Evolutionary conservation across 2,329 filamentous ascomycete genomes (phyloP), one percentile per base, ranked within the genome.

Genomic region (Sordariomycetes sp.): DNA sequence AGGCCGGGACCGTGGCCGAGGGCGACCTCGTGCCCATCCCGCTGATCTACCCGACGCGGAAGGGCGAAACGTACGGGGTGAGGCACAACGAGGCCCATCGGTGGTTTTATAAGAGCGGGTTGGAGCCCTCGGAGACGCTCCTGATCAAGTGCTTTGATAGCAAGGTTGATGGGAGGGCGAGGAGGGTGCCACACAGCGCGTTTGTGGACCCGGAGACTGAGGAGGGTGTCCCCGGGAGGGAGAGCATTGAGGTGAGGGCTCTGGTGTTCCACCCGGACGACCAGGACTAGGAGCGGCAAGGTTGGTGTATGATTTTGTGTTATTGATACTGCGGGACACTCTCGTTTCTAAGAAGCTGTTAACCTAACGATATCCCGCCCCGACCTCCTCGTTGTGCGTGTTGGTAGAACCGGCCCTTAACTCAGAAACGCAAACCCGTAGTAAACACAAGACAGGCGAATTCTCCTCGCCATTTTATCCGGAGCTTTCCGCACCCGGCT

Each of bases 111-210:
- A 72, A 78, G 60, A 72, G 72, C 54, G 72, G 71, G 1, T 75
- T 83, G 64, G 73, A 70, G 0, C 79, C 80, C 0, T 71, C 78
- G 3, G 75, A 86, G 69, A 77, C 80, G 3, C 71, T 81, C 3
- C 64, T 86, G 51, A 81, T 86, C 68, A 86, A 85, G 67, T 83
- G 80, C 64, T 85, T 79, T 64, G 83, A 86, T 66, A 79, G 72
- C 28, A 79, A 81, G 72, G 71, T 71, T 25, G 79, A 82, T 65
- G 79, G 78, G 0, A 52, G 60, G 37, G 56, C 56, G 11, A 58
- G 56, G 25, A 67, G 77, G 28, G 78, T 79, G 6, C 56, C 56
- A n/a, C 56, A 58, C 43, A 53, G 12, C 25, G 56, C 56, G 6
- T 58, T 58, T 53, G 56, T 53, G 48, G 56, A 58, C 20, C 56